Base-by-base conservation (phyloP, 129 eudicot genomes). In the Chrysanthemum seticuspe region DNA sequence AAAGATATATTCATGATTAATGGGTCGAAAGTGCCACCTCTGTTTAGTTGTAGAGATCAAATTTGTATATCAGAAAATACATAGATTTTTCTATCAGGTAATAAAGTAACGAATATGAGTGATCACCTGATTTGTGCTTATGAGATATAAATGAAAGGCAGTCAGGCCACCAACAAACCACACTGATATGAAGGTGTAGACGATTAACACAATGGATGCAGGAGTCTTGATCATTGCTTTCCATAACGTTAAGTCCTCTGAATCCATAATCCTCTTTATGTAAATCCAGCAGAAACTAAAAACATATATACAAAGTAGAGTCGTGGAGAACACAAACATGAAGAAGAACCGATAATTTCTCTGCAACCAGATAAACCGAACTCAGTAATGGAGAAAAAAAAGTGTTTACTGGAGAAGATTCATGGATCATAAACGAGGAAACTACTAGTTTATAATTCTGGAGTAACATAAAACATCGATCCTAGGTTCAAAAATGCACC, bases 141-240 rank as follows among this genome's bases (percentile, higher is more conserved):
- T 94, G 79, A 94, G 97, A 74, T 94, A 94, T 67, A 90, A 78
- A 78, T 94, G 99, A 78, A 94, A 94, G 62, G 97, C 92, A 10
- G 96, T 94, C 34, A 94, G 97, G 75, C 99, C 99, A 60, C 97
- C 99, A n/a, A 94, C 97, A 65, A 94, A 94, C 99, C 99, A 94
- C 76, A 94, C 97, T 16, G 97, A 85, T 68, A 94, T 90, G 82
- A 94, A 94, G 34, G 99, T 94, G 86, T 94, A 90, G 65, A 90
- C 75, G 48, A 94, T 90, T 51, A 94, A 82, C 67, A 82, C 96
- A 78, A 94, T 90, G 62, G 99, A 94, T 47, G 99, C 96, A 50
- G 99, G 99, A 62, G 97, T 88, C 80, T 90, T 94, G 74, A 88
- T 78, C 99, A 94, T 88, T 72, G 99, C 97, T 78, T 83, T 90